A percentile compares a stretch with the other conserved stretches of the same genome.
phyloP scores from a whole-genome alignment of 345 rosid genomes.

The Firmiana major region DNA sequence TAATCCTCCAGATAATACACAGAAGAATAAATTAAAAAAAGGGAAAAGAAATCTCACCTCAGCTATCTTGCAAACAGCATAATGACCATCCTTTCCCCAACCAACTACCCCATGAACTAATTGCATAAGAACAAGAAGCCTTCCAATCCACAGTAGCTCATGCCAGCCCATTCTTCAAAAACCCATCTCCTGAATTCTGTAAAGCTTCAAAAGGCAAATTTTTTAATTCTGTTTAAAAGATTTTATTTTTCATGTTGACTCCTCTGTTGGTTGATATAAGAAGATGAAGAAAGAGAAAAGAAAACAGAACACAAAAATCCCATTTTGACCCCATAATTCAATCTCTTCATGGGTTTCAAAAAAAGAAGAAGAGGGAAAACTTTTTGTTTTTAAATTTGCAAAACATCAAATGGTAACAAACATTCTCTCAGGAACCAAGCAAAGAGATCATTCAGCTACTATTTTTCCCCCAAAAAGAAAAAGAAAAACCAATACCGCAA shows the following conservation, averaged over 20 bases:
- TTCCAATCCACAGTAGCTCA: conserved; percentile 37
- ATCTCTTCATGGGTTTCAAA: not conserved
- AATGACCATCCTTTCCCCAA: conserved; percentile 93
- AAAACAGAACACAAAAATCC: not conserved
- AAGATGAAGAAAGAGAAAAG: too few species aligned
- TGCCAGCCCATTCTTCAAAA: conserved; percentile 24
- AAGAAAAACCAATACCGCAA: not conserved
- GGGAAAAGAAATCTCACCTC: conserved; percentile 40
- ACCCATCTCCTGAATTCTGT: not conserved
- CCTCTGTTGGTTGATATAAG: not conserved
- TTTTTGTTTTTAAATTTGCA: not conserved
- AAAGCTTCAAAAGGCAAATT: not conserved
- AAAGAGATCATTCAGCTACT: not conserved
- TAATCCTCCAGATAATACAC: not conserved
- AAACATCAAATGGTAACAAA: not conserved
- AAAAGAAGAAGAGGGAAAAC: not conserved
- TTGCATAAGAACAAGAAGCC: conserved; percentile 45
- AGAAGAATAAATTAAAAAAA: not conserved
- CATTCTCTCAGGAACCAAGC: conserved; percentile 10
- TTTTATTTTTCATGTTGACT: not conserved
- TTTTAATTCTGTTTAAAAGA: not conserved
- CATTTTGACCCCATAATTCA: not conserved
- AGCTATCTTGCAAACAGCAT: conserved; percentile 72
- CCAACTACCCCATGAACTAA: conserved; percentile 49
- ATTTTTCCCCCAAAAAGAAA: not conserved